Base-by-base conservation (phyloP, 257 asterid genomes). In the Lavandula angustifolia region DNA sequence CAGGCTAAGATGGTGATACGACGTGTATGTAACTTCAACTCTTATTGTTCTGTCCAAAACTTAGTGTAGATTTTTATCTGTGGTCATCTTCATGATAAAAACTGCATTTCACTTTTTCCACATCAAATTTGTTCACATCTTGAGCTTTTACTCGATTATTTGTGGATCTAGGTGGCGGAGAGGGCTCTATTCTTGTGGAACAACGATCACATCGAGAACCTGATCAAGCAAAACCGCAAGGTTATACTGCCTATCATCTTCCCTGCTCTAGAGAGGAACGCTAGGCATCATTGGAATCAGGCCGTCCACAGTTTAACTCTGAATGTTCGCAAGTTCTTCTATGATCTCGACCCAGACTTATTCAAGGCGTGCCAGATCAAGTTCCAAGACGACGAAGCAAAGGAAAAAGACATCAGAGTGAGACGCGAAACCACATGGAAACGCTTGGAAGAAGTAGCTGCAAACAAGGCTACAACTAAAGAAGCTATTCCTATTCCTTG, bases 161-260 rank as follows among this genome's bases (percentile, higher is more conserved):
- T 66, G 34, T 69, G 41, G 46, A 22, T 57, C 41, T 18, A 89
- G 96, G 95, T 89, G 70, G 96, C 95, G 0, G 96, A 89, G 77
- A 82, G 96, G 80, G 80, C 96, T 52, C 73, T 86, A 55, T 89
- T 86, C 71, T 54, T 89, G 70, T 89, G 96, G 96, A 89, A 84
- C 85, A 89, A 79, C 16, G 92, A 89, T 72, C 96, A 89, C 72
- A 75, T 89, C 3, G 96, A 86, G 72, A 88, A 67, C 61, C 74
- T 88, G 67, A 79, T 88, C 44, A 88, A 80, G 74, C 95, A 84
- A 74, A 81, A 86, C 61, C 85, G 88, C 57, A 82, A 79, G 68
- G 83, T 86, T 48, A 84, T 88, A 71, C 84, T 88, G 54, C 96
- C 96, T 2, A 71, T 88, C 33, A 84, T 89, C 76, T 88, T 88